Conservation (phyloP, 2,329 filamentous ascomycete species). For the Colletotrichum cereale region DNA sequence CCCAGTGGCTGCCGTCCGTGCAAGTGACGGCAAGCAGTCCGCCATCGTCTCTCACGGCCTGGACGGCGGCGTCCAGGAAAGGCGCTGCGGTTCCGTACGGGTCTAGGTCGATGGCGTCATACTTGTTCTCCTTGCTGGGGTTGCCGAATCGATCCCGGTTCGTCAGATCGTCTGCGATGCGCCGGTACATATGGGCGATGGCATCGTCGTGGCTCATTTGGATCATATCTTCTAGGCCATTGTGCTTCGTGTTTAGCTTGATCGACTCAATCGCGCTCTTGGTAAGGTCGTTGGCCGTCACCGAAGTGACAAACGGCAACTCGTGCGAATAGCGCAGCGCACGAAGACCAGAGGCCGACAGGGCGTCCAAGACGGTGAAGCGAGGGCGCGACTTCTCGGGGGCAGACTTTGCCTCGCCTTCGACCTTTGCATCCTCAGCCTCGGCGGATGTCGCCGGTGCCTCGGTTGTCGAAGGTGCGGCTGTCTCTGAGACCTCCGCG, state of each 20-base stretch:
- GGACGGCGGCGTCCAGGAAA: slow-evolving; percentile 91
- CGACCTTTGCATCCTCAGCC: slow-evolving; percentile 29
- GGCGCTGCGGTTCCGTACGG: slow-evolving; percentile 94
- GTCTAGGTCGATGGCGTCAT: slow-evolving; percentile 96
- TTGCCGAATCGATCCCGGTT: slow-evolving; percentile 55
- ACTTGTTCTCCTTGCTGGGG: slow-evolving; percentile 64
- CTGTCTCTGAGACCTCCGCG: slow-evolving; percentile 34
- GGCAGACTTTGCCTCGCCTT: slow-evolving; percentile 13
- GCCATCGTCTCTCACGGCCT: slow-evolving; percentile 85
- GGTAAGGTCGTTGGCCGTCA: slow-evolving; percentile 93
- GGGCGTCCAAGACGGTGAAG: slow-evolving; percentile 92
- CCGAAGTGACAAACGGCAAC: slow-evolving; percentile 82
- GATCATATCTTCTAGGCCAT: slow-evolving; percentile 79
- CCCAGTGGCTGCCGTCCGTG: slow-evolving; percentile 95
- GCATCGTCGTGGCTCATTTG: slow-evolving; percentile 84
- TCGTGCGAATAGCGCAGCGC: slow-evolving; percentile 93
- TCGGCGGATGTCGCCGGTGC: slow-evolving; percentile 34
- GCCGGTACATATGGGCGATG: slow-evolving; percentile 88
- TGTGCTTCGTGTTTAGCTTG: slow-evolving; percentile 86
- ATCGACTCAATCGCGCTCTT: slow-evolving; percentile 83
- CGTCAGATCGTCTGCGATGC: slow-evolving; percentile 67
- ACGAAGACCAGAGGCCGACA: slow-evolving; percentile 93
- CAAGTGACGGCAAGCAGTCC: slow-evolving; percentile 95
- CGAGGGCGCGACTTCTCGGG: slow-evolving; percentile 42
- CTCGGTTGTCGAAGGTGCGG: slow-evolving; percentile 20